A percentile compares a stretch with the other conserved stretches of the same genome.
These are phyloP conservation scores for Backusella tuberculispora DNA, from an alignment of 192 early-diverging fungal genomes.

Conservation along the genomic window DNA sequence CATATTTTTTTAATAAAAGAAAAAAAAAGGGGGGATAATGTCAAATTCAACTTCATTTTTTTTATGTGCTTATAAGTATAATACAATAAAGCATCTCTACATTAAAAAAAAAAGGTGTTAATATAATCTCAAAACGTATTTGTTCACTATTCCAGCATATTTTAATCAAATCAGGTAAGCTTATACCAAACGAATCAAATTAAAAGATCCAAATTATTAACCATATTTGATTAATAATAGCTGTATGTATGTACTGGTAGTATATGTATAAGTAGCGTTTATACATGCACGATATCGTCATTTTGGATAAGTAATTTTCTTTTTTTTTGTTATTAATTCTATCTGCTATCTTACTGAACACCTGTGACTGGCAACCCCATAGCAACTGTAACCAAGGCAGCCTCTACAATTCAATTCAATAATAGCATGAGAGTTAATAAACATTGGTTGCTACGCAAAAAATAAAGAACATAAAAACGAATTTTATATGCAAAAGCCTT, in stretches of 20 bases:
- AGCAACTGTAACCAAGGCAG: background rate
- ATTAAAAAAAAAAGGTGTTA: too few relatives aligned
- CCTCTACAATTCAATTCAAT: background rate
- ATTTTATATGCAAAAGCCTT: background rate
- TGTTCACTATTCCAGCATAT: background rate
- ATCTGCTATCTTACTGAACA: background rate
- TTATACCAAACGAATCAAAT: background rate
- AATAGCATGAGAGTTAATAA: background rate
- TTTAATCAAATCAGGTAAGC: background rate
- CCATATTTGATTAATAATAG: background rate
- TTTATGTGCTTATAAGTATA: too few relatives aligned
- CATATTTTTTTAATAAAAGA: background rate
- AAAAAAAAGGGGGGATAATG: too few relatives aligned
- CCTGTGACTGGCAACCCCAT: background rate
- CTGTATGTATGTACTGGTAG: background rate
- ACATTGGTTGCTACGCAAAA: background rate
- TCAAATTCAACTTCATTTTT: too few relatives aligned
- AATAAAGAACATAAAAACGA: background rate
- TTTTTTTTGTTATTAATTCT: background rate
- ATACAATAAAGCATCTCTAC: too few relatives aligned
- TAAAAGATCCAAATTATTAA: background rate
- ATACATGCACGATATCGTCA: background rate
- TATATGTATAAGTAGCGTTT: background rate
- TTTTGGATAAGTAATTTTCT: background rate
- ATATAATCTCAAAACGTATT: background rate